Conservation (phyloP, 805 yeast genomes). For the Pichia ethanolica region DNA sequence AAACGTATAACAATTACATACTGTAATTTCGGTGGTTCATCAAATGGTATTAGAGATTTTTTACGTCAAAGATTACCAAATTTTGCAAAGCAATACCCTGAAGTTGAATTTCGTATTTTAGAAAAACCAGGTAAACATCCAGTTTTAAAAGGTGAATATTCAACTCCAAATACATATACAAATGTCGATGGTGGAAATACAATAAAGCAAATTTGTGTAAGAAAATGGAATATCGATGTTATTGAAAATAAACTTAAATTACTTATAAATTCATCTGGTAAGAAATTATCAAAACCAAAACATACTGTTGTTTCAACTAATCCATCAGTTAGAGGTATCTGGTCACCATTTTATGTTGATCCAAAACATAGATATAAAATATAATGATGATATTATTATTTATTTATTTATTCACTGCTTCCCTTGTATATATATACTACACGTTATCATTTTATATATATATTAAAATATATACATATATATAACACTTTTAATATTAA, state of each 20-base stretch:
- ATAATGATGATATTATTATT: background rate
- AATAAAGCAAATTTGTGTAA: conserved; percentile 51
- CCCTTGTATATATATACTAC: conserved; percentile 2
- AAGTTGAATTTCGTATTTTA: conserved; percentile 62
- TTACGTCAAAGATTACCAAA: conserved; percentile 44
- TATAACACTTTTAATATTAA: conserved; percentile 1
- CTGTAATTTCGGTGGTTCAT: conserved; percentile 95
- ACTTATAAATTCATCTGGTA: conserved; percentile 64
- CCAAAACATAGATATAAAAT: conserved; percentile 34
- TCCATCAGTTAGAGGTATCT: conserved; percentile 85
- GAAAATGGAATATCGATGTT: conserved; percentile 57
- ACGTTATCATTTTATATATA: conserved; percentile 3
- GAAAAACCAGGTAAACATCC: conserved; percentile 78
- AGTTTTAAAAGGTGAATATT: conserved; percentile 51
- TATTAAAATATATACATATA: background rate
- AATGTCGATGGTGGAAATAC: conserved; percentile 18
- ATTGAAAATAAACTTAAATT: conserved; percentile 60
- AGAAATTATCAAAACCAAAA: conserved; percentile 48
- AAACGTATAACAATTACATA: conserved; percentile 66
- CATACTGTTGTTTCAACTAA: conserved; percentile 78
- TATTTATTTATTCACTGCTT: too few species aligned
- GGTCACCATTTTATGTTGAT: conserved; percentile 91
- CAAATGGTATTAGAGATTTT: conserved; percentile 69
- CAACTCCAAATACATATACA: conserved; percentile 9
- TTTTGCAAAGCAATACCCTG: conserved; percentile 55